Base-by-base conservation (phyloP, 257 asterid species). In the Primulina tabacum region DNA sequence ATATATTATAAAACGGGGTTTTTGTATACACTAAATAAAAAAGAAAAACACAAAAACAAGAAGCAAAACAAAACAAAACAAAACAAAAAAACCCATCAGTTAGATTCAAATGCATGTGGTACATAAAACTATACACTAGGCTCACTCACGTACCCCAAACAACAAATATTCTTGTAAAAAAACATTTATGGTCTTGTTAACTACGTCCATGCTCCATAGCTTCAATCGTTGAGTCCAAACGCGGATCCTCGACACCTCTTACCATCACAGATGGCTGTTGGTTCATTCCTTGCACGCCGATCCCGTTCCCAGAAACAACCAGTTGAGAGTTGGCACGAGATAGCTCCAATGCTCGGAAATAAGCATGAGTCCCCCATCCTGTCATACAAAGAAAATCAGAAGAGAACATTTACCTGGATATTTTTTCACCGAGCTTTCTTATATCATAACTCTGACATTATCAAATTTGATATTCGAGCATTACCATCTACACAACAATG, bases 301-400 rank as follows among this genome's bases (percentile, higher is more conserved):
- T 63, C 50, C 84, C 90, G 37, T 77, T 79, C 32, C 14, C 47
- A n/a, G 79, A 60, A 66, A 32, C 68, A 17, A 32, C 73, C 12
- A 68, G 1, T 62, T 50, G 60, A 0, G 77, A 40, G 79, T 57
- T 72, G 20, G 82, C 24, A 17, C 86, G 82, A 11, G 69, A 32
- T 75, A 85, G 91, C 72, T 87, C 95, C 74, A 89, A 8, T 26
- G 92, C 95, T 14, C 82, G 92, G 62, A 86, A 84, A 79, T 89
- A 91, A 30, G 96, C 97, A 29, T 85, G 89, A 3, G 93, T 79
- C 17, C 91, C 82, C 88, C 91, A 89, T 68, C 97, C 96, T 91
- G 82, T 65, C 58, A 70, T 66, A 70, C 55, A 60, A 14, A 67
- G 4, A 11, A 70, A 68, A 57, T 56, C 63, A 21, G 35, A 29